phyloP scores from a whole-genome alignment of 768 basidiomycete genomes.

The Pulveroboletus sp. region DNA sequence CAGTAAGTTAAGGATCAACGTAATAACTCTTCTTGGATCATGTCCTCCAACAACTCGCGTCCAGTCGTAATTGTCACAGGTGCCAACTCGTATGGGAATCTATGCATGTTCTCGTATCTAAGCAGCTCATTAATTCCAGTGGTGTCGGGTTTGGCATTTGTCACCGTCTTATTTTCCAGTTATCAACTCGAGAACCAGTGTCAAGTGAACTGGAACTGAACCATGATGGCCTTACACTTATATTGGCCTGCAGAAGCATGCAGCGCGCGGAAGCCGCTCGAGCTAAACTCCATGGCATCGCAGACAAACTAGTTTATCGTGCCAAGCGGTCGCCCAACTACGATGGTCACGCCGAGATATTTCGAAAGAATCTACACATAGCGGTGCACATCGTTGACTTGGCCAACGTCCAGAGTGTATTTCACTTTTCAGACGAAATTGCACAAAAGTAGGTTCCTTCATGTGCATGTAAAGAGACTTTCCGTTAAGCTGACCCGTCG shows the following conservation, averaged over 20 bases:
- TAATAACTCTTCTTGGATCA: slow-evolving; percentile 8
- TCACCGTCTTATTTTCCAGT: slow-evolving; percentile 66
- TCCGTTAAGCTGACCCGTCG: not conserved
- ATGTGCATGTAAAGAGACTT: not conserved
- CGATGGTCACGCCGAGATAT: slow-evolving; percentile 50
- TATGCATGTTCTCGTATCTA: not conserved
- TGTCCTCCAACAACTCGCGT: slow-evolving; percentile 24
- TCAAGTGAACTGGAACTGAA: slow-evolving; percentile 20
- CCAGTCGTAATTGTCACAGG: slow-evolving; percentile 66
- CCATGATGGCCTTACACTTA: slow-evolving; percentile 60
- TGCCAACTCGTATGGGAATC: slow-evolving; percentile 52
- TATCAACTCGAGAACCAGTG: slow-evolving; percentile 44
- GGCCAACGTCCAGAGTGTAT: slow-evolving; percentile 51
- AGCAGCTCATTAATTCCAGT: slow-evolving; percentile 42
- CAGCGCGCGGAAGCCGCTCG: slow-evolving; percentile 61
- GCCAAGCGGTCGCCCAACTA: slow-evolving; percentile 35
- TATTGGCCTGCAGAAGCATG: slow-evolving; percentile 74
- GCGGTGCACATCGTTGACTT: slow-evolving; percentile 65
- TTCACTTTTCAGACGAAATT: slow-evolving; percentile 56
- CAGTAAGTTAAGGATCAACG: too few species aligned
- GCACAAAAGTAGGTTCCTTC: slow-evolving; percentile 42
- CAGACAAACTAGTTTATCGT: slow-evolving; percentile 50
- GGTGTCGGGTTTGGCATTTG: slow-evolving; percentile 84
- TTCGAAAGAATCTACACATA: slow-evolving; percentile 56
- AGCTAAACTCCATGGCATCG: slow-evolving; percentile 43